Conservation (phyloP, 768 basidiomycete species). For the Lactarius pseudohatsudake region DNA sequence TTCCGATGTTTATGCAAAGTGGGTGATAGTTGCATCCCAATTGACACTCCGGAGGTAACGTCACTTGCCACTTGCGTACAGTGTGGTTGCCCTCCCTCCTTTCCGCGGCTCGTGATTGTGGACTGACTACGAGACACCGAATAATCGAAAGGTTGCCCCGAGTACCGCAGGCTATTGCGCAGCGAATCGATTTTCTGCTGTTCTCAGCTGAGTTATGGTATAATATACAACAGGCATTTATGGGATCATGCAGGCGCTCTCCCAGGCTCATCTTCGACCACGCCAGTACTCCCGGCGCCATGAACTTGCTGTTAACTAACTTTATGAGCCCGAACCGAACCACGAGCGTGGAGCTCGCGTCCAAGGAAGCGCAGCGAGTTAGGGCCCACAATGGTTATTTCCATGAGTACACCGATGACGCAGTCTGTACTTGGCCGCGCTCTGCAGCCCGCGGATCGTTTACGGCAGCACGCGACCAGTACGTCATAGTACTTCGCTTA, state of each 20-base stretch:
- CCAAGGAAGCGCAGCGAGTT: not conserved
- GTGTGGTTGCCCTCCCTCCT: not conserved
- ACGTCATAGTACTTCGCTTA: not conserved
- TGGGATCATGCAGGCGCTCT: not conserved
- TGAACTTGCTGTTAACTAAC: not conserved
- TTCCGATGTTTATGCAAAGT: not conserved
- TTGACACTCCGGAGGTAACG: not conserved
- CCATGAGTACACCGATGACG: not conserved
- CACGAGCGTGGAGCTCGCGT: not conserved
- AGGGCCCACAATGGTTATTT: not conserved
- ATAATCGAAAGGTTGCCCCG: not conserved
- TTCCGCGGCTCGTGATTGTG: not conserved
- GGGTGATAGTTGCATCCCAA: not conserved
- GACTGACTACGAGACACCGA: not conserved
- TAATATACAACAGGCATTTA: not conserved
- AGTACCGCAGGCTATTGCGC: not conserved
- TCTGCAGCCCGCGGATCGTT: not conserved
- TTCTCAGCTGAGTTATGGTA: not conserved
- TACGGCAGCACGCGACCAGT: not conserved
- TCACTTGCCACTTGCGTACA: not conserved
- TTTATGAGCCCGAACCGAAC: not conserved
- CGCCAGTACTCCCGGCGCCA: not conserved
- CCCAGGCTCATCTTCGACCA: not conserved
- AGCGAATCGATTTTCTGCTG: not conserved
- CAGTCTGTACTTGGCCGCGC: not conserved